Evolutionary conservation across 495 filamentous ascomycete species (phyloP).

Genomic region (Xylaria sp.): DNA sequence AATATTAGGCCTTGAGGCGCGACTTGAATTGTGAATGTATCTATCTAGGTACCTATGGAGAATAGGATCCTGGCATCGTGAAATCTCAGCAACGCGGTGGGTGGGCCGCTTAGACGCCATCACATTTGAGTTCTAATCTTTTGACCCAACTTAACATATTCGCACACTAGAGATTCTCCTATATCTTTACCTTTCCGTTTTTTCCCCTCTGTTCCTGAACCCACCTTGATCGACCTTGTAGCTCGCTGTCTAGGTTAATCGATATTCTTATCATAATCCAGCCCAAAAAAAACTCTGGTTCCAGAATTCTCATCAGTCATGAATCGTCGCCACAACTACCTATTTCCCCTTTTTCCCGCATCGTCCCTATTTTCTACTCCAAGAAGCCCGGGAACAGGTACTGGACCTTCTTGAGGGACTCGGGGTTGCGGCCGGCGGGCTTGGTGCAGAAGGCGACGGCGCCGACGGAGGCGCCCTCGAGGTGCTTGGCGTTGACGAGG

Average conservation of each 20-base stretch:
- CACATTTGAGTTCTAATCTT: slow-evolving; percentile 5
- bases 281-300: background rate
- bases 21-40: background rate
- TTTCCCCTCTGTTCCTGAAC: background rate
- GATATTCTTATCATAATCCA: background rate
- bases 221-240: background rate
- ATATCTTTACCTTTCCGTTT: background rate
- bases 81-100: background rate
- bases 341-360: no score
- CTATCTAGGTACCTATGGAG: background rate
- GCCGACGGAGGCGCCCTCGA: slow-evolving; percentile 66
- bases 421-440: slow-evolving; percentile 64
- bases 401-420: slow-evolving; percentile 71
- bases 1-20: background rate
- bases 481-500: slow-evolving; percentile 80
- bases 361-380: slow-evolving; percentile 37
- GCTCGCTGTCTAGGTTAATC: slow-evolving; percentile 13
- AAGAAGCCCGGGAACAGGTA: slow-evolving; percentile 78
- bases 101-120: background rate
- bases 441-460: slow-evolving; percentile 79
- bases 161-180: background rate
- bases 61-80: no score
- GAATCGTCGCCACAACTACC: background rate
- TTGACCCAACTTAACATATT: background rate
- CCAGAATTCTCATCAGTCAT: slow-evolving; percentile 10